Percentiles rank a stretch among this genome's conserved stretches.
Conservation (phyloP, 345 rosid species). For the Viola odorata region DNA sequence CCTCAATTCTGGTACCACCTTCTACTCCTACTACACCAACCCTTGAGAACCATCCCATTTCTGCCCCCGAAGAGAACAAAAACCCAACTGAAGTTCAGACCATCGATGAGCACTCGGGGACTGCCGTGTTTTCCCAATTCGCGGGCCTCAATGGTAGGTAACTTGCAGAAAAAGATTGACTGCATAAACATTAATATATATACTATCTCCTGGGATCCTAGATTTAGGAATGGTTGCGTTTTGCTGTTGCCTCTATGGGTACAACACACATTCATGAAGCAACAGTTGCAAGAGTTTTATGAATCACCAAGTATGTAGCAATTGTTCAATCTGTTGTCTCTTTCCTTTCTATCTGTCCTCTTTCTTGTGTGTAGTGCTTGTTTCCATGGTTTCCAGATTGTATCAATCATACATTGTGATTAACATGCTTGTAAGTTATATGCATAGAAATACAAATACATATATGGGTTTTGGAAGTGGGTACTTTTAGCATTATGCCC, state of each 20-base stretch:
- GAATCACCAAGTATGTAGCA: constrained; percentile 8
- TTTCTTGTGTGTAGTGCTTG: neutral
- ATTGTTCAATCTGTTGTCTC: neutral
- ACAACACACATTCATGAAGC: no score
- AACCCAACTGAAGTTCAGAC: constrained; percentile 35
- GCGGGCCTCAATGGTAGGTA: constrained; percentile 59
- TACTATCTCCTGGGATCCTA: constrained; percentile 2
- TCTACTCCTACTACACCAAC: constrained; percentile 21
- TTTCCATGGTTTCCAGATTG: neutral
- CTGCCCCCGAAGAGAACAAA: constrained; percentile 34
- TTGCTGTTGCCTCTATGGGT: neutral
- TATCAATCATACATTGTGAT: no score
- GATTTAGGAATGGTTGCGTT: neutral
- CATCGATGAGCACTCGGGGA: constrained; percentile 55
- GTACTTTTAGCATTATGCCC: no score
- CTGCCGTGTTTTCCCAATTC: constrained; percentile 62
- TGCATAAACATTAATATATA: neutral
- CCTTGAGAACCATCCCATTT: constrained; percentile 19
- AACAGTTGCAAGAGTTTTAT: neutral
- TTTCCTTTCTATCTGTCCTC: neutral
- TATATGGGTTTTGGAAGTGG: no score
- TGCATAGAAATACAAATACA: no score
- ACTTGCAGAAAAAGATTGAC: neutral
- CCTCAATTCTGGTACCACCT: constrained; percentile 13
- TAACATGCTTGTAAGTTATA: no score